A percentile compares a stretch with the other conserved stretches of the same genome.
These are phyloP conservation scores for Umbelopsis sp. DNA, from an alignment of 192 early-diverging fungal species.

Conservation along the genomic window DNA sequence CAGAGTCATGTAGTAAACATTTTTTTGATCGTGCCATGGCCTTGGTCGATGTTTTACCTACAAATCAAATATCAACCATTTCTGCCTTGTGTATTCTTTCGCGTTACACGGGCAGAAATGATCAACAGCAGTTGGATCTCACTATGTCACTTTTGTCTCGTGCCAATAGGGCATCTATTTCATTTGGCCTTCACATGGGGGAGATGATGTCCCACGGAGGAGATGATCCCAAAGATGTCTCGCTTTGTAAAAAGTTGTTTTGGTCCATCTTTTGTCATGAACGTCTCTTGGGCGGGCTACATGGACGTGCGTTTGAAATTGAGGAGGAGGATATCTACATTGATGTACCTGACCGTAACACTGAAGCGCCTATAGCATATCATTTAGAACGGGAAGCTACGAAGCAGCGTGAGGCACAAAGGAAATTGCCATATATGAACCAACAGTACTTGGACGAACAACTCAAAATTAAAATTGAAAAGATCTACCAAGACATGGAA, in stretches of 20 bases:
- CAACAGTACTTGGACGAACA: slow-evolving; percentile 3
- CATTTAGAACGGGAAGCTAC: slow-evolving; percentile 8
- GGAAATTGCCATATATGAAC: slow-evolving; percentile 1
- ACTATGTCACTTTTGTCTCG: slow-evolving; percentile 10
- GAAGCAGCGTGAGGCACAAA: not conserved
- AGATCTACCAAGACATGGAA: slow-evolving; percentile 8
- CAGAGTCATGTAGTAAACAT: slow-evolving; percentile 11
- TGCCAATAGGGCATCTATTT: slow-evolving; percentile 8
- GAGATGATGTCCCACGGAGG: slow-evolving; percentile 2
- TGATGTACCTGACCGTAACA: slow-evolving; percentile 1
- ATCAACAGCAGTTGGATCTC: slow-evolving; percentile 13
- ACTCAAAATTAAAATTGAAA: slow-evolving; percentile 8
- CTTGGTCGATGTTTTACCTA: not conserved
- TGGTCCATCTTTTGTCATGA: slow-evolving; percentile 20
- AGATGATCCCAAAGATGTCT: not conserved
- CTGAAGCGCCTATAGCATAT: not conserved
- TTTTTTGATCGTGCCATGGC: slow-evolving; percentile 20
- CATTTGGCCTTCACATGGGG: slow-evolving; percentile 10
- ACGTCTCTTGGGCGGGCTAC: slow-evolving; percentile 1
- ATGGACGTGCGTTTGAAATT: slow-evolving; percentile 5
- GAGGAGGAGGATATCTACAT: slow-evolving; percentile 11
- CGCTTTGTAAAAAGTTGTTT: not conserved
- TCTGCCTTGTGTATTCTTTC: slow-evolving; percentile 15
- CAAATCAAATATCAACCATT: slow-evolving; percentile 8
- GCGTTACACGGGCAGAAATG: slow-evolving; percentile 11